phyloP scores from a whole-genome alignment of 2,329 filamentous ascomycete genomes.

The Verticillium tricorpus region DNA sequence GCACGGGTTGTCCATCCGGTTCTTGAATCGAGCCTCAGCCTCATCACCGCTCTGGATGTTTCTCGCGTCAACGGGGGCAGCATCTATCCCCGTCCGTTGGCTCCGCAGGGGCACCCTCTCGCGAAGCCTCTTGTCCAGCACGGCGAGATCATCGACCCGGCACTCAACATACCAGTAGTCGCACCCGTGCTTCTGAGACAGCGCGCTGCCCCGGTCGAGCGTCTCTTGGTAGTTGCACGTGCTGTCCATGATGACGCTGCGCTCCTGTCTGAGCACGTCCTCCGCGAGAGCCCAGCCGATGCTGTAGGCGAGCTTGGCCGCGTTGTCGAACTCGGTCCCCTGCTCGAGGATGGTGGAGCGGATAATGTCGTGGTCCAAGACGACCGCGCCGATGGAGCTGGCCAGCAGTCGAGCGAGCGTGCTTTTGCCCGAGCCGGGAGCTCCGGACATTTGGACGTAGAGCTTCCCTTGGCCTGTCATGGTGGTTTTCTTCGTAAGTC shows the following conservation, averaged over 20 bases:
- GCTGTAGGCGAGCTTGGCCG: slow-evolving; percentile 24
- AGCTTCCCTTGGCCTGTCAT: neutral
- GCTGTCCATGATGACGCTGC: slow-evolving; percentile 30
- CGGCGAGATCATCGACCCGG: slow-evolving; percentile 20
- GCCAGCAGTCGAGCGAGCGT: slow-evolving; percentile 24
- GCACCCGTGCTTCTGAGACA: slow-evolving; percentile 17
- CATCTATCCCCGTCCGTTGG: slow-evolving; percentile 22
- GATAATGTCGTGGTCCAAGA: slow-evolving; percentile 32
- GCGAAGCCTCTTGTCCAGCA: slow-evolving; percentile 23
- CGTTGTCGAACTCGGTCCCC: slow-evolving; percentile 20
- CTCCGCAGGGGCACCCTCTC: slow-evolving; percentile 20
- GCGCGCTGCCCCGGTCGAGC: slow-evolving; percentile 21
- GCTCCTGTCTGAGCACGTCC: slow-evolving; percentile 26
- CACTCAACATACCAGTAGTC: slow-evolving; percentile 27
- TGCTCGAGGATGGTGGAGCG: slow-evolving; percentile 25
- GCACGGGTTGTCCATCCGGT: slow-evolving; percentile 24
- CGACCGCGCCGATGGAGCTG: slow-evolving; percentile 19
- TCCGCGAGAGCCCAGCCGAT: slow-evolving; percentile 30
- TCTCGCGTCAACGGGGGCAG: slow-evolving; percentile 16
- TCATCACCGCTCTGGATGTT: slow-evolving; percentile 8
- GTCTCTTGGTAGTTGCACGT: slow-evolving; percentile 28
- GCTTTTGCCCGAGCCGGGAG: slow-evolving; percentile 33
- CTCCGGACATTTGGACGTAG: slow-evolving; percentile 29
- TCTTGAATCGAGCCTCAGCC: slow-evolving; percentile 16
- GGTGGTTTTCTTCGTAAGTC: neutral